Evolutionary conservation across 1,284 basidiomycete genomes (phyloP), one percentile per base, ranked within the genome.

Genomic region (Taiwanofungus camphoratus): DNA sequence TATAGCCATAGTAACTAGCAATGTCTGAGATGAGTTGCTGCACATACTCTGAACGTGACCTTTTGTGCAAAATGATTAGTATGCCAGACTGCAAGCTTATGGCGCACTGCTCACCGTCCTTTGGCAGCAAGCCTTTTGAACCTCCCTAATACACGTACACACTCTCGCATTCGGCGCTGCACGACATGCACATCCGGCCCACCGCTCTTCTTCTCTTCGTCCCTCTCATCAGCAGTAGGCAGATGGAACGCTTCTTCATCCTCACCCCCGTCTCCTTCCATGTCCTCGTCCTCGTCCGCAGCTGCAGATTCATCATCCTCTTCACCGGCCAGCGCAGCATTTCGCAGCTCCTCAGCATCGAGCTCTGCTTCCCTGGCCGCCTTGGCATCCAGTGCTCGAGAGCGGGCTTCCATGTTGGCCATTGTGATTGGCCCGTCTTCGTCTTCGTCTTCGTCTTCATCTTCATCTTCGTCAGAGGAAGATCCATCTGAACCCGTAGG

Each of bases 1-100:
- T 99, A 71, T 99, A 99, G 33, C 96, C 96, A 62, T 98, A 98
- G 70, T 99, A 99, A 55, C 77, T 92, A 12, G 82, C 83, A 56
- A 97, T 92, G 57, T 97, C 92, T 32, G 82, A 73, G 22, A 95
- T 69, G 35, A 99, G 71, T 63, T 97, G 95, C 32, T 89, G 82
- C 35, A 88, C 74, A 57, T 98, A 94, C 60, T 99, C 96, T 31
- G 90, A 79, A 41, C 94, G 73, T 53, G 90, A 77, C 55, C 92
- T 89, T 57, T 37, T 46, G 37, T 45, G 30, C 50, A 52, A 44
- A 53, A 44, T 2, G 32, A 39, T 15, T 27, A 11, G 27, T 44
- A 19, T 48, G 41, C 21, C 4, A 40, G 9, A 7, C 13, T 8
- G 31, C 29, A 22, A 16, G 35, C 27, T 52, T 33, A 39, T 8